Percentiles rank a stretch among this genome's conserved stretches.
These are phyloP conservation scores for Pisolithus sp. DNA, from an alignment of 768 basidiomycete genomes.

Conservation along the genomic window DNA sequence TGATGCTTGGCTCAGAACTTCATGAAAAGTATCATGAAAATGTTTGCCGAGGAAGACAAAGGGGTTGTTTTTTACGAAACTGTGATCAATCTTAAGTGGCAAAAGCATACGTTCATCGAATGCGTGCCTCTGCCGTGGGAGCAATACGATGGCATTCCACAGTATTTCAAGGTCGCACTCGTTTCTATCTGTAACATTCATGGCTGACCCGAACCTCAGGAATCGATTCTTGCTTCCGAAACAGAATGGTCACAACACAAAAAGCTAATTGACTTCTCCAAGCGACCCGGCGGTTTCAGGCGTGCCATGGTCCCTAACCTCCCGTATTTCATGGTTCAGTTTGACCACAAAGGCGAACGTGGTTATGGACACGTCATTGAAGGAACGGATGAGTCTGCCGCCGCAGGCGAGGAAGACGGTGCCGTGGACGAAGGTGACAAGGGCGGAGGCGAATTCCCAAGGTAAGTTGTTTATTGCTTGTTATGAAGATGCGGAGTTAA, in stretches of 20 bases:
- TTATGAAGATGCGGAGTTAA: constrained; percentile 2
- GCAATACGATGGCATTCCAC: constrained; percentile 79
- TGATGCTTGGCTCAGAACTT: constrained; percentile 43
- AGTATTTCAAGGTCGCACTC: constrained; percentile 76
- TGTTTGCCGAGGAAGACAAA: constrained; percentile 89
- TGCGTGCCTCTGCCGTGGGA: constrained; percentile 90
- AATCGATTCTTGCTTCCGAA: constrained; percentile 90
- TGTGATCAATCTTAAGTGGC: constrained; percentile 76
- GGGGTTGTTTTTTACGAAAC: constrained; percentile 97
- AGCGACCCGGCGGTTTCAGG: constrained; percentile 87
- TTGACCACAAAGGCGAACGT: constrained; percentile 95
- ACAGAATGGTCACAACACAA: constrained; percentile 98
- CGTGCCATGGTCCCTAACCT: constrained; percentile 94
- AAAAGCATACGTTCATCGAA: constrained; percentile 91
- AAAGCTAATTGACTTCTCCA: constrained; percentile 90
- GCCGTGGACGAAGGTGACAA: constrained; percentile 81
- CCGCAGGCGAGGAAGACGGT: constrained; percentile 54
- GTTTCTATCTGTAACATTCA: neutral
- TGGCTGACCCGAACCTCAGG: constrained; percentile 37
- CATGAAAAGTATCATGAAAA: constrained; percentile 92
- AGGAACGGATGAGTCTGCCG: constrained; percentile 63
- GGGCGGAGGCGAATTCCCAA: constrained; percentile 87
- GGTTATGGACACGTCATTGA: constrained; percentile 99
- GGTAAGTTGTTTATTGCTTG: constrained; percentile 38
- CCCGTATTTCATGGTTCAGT: constrained; percentile 99